phyloP scores from a whole-genome alignment of 2,329 filamentous ascomycete genomes.

The Neobulgaria alba region DNA sequence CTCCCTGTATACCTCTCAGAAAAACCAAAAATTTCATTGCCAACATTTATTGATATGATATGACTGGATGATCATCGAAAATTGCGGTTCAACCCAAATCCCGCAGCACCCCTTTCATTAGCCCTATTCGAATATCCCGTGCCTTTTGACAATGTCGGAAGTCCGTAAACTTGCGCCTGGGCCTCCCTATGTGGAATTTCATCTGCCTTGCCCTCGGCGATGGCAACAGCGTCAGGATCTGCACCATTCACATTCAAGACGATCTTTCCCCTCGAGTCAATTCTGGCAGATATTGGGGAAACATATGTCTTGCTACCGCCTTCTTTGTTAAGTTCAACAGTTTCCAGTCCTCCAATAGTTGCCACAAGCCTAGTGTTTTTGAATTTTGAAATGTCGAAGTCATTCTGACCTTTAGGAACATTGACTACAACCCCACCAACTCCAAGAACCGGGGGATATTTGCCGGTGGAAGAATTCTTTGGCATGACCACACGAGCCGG shows the following conservation, averaged over 20 bases:
- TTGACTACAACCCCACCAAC: conserved; percentile 27
- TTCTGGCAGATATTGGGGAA: conserved; percentile 18
- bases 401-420: conserved; percentile 13
- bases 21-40: no score
- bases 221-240: conserved; percentile 22
- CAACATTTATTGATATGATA: no score
- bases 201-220: conserved; percentile 3
- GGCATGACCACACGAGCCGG: conserved; percentile 48
- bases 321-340: conserved; percentile 23
- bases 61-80: no score
- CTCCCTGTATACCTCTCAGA: no score
- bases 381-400: conserved; percentile 3
- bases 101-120: background rate
- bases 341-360: conserved; percentile 11
- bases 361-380: background rate
- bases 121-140: background rate
- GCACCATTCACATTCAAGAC: conserved; percentile 18
- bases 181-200: background rate
- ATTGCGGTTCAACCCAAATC: background rate
- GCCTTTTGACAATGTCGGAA: background rate
- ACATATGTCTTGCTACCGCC: conserved; percentile 28
- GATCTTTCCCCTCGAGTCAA: conserved; percentile 26
- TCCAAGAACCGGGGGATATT: conserved; percentile 18
- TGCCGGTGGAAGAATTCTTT: conserved; percentile 29
- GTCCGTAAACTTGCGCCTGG: background rate